Base-by-base conservation (phyloP, 306 rosid species). In the Pachyrhizus erosus region DNA sequence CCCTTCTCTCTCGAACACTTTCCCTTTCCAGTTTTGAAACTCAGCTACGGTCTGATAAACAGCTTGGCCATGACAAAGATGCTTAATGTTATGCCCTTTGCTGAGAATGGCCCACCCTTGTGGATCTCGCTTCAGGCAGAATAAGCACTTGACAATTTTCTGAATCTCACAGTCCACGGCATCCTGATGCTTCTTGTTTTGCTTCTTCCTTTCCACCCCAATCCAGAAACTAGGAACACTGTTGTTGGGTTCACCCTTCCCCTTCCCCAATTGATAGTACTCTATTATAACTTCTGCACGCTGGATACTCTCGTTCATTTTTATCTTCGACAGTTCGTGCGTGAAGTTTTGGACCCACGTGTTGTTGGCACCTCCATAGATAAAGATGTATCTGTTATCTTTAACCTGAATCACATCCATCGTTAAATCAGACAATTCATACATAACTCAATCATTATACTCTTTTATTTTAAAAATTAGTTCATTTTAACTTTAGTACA, bases 91-190 rank as follows among this genome's bases (percentile, higher is more conserved):
- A 0, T 10, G 0, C 18, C 89, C 89, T 86, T 86, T 82, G 75
- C 78, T 78, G 8, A 86, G 86, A 58, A 86, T 49, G 29, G 71
- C 83, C 86, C 89, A 86, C 11, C 89, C 89, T 11, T 75, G 83
- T 23, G 78, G 86, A 11, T 86, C 84, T 2, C 77, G 21, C 15
- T 43, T 83, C 6, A 82, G 79, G 58, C 82, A 69, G 18, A 82
- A 62, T 45, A 86, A 57, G 48, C 23, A 21, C 67, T 78, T 73
- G 0, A 73, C 86, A 4, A 72, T 67, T 0, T 3, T 20, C 14
- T 84, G 87, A 58, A 84, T 80, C 73, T 57, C 74, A 27, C 82
- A 74, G 68, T 80, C 84, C 31, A 84, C 61, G 0, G 3, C 1
- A 2, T 48, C 84, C 57, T 67, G 73, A 42, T 80, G 87, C 60